phyloP scores from a whole-genome alignment of 371 early-diverging fungal genomes.

The Nematocida sp. region DNA sequence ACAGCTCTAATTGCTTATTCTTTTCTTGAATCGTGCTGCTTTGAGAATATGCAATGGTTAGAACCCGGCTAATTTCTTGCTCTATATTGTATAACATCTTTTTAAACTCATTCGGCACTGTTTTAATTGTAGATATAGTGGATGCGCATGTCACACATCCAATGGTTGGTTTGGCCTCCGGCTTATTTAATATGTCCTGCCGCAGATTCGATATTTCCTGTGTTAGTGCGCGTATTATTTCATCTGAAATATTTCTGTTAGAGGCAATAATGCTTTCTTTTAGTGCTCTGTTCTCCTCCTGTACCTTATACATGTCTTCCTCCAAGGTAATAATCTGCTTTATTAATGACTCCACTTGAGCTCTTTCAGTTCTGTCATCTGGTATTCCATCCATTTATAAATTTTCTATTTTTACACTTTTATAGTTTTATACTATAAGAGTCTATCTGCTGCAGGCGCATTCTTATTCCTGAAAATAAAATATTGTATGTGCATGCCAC shows the following conservation, averaged over 20 bases:
- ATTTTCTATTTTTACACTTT: not conserved
- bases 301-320: not conserved
- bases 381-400: constrained; percentile 7
- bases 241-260: not conserved
- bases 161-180: not conserved
- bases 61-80: constrained; percentile 24
- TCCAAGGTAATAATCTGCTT: constrained; percentile 6
- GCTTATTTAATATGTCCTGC: not conserved
- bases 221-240: constrained; percentile 1
- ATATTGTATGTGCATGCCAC: too few relatives aligned
- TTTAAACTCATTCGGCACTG: not conserved
- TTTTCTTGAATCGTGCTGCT: constrained; percentile 3
- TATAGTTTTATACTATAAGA: not conserved
- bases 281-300: constrained; percentile 3
- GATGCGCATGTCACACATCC: not conserved
- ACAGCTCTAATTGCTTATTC: constrained; percentile 13
- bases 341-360: not conserved
- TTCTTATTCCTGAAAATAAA: too few relatives aligned
- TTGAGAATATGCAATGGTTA: not conserved
- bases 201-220: not conserved
- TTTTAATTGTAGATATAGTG: not conserved
- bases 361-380: constrained; percentile 8
- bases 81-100: not conserved
- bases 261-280: constrained; percentile 13
- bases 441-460: too few relatives aligned